Evolutionary conservation across 108 stramenopile species (phyloP).

Genomic region (Cyclostephanos tholiformis): DNA sequence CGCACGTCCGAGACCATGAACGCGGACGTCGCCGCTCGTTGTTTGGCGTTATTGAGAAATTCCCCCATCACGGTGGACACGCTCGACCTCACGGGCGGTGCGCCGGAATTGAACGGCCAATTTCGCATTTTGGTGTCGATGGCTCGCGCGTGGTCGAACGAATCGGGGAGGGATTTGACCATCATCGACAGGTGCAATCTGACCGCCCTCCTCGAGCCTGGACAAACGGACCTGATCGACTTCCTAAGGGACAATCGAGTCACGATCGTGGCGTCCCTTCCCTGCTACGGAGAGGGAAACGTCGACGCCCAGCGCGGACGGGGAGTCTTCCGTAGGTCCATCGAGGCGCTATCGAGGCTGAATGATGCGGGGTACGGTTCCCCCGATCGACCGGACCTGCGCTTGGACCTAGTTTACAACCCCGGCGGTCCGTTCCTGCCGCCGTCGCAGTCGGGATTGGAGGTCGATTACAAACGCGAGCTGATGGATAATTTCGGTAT

Average conservation of each 20-base stretch:
- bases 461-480: conserved; percentile 87
- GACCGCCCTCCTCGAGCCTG: conserved; percentile 94
- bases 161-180: conserved; percentile 57
- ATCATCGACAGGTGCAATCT: conserved; percentile 98
- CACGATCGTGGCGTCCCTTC: conserved; percentile 88
- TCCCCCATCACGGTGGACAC: conserved; percentile 80
- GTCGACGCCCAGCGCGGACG: conserved; percentile 95
- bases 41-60: conserved; percentile 75
- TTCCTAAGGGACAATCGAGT: conserved; percentile 91
- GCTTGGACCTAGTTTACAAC: conserved; percentile 96
- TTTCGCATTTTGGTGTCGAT: conserved; percentile 90
- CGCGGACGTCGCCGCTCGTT: conserved; percentile 85
- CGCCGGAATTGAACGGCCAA: conserved; percentile 91
- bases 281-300: conserved; percentile 93
- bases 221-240: conserved; percentile 91
- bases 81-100: conserved; percentile 96
- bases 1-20: conserved; percentile 89
- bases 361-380: conserved; percentile 93
- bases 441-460: conserved; percentile 76
- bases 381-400: conserved; percentile 49
- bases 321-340: conserved; percentile 93
- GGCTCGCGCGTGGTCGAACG: conserved; percentile 71
- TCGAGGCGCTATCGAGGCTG: conserved; percentile 85
- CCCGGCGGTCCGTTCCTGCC: conserved; percentile 95
- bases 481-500: conserved; percentile 91